Conservation (phyloP, 306 rosid species). For the Neltuma alba region DNA sequence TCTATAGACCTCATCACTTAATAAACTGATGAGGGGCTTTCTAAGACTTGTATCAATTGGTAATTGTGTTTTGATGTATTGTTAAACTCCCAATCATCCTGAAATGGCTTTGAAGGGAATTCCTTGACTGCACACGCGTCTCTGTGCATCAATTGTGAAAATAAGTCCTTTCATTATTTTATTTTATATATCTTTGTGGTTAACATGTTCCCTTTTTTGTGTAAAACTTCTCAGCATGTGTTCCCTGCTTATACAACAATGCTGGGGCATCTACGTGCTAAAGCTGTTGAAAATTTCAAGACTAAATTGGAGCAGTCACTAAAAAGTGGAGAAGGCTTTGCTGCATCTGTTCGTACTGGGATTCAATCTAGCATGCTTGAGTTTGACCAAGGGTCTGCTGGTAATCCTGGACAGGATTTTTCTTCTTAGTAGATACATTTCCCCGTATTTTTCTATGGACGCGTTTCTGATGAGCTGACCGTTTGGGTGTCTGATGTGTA, state of each 20-base stretch:
- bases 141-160: neutral
- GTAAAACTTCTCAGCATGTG: slow-evolving; percentile 65
- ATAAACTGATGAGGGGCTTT: slow-evolving; percentile 1
- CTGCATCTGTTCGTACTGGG: slow-evolving; percentile 54
- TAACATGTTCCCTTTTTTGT: slow-evolving; percentile 15
- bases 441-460: slow-evolving; percentile 24
- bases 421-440: slow-evolving; percentile 17
- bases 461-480: slow-evolving; percentile 17
- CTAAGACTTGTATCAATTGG: neutral
- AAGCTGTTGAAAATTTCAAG: slow-evolving; percentile 65
- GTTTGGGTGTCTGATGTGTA: neutral
- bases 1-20: neutral
- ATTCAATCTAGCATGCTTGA: slow-evolving; percentile 50
- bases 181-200: slow-evolving; percentile 5
- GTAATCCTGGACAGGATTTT: slow-evolving; percentile 46
- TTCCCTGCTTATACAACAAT: slow-evolving; percentile 63
- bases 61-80: neutral
- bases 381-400: slow-evolving; percentile 76
- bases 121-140: neutral
- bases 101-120: neutral
- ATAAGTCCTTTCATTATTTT: neutral
- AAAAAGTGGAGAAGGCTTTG: slow-evolving; percentile 75
- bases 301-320: slow-evolving; percentile 62
- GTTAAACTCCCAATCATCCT: neutral
- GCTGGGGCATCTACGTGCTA: slow-evolving; percentile 73